Percentiles rank a stretch among this genome's conserved stretches.
Evolutionary conservation across 2,329 filamentous ascomycete species (phyloP).

Genomic region (Madurella fahalii): DNA sequence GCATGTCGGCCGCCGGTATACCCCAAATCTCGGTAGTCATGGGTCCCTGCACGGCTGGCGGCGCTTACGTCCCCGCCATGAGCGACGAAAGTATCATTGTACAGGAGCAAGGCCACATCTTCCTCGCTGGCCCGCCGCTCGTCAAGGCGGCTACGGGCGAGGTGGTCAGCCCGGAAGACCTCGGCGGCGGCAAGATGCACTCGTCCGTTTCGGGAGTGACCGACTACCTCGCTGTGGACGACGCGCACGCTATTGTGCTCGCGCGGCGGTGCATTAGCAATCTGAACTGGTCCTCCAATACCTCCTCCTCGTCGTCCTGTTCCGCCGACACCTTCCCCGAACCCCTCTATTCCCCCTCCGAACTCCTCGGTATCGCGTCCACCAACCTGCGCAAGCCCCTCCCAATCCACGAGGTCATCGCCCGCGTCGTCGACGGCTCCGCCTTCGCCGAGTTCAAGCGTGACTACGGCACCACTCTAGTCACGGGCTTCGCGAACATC

Average conservation of each 20-base stretch:
- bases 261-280: slow-evolving; percentile 81
- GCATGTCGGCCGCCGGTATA: slow-evolving; percentile 84
- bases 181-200: slow-evolving; percentile 87
- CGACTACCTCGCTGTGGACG: slow-evolving; percentile 91
- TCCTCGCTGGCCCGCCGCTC: slow-evolving; percentile 87
- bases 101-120: slow-evolving; percentile 92
- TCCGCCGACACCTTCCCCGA: slow-evolving; percentile 52
- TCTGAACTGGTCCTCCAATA: slow-evolving; percentile 72
- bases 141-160: slow-evolving; percentile 97
- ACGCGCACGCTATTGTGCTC: slow-evolving; percentile 84
- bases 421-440: slow-evolving; percentile 85
- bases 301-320: slow-evolving; percentile 32
- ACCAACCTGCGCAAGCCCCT: slow-evolving; percentile 85
- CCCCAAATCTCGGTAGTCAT: slow-evolving; percentile 95
- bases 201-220: slow-evolving; percentile 88
- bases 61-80: slow-evolving; percentile 96
- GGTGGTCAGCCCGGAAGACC: slow-evolving; percentile 81
- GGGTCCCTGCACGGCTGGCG: slow-evolving; percentile 93
- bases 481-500: slow-evolving; percentile 87
- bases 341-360: slow-evolving; percentile 72
- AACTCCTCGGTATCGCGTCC: slow-evolving; percentile 83
- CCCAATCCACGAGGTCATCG: slow-evolving; percentile 84
- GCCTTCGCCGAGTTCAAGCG: slow-evolving; percentile 93
- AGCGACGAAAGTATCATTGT: slow-evolving; percentile 97
- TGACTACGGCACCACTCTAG: slow-evolving; percentile 80